These are phyloP conservation scores for Scheffersomyces coipomensis DNA, from an alignment of 805 yeast species.

Conservation along the genomic window DNA sequence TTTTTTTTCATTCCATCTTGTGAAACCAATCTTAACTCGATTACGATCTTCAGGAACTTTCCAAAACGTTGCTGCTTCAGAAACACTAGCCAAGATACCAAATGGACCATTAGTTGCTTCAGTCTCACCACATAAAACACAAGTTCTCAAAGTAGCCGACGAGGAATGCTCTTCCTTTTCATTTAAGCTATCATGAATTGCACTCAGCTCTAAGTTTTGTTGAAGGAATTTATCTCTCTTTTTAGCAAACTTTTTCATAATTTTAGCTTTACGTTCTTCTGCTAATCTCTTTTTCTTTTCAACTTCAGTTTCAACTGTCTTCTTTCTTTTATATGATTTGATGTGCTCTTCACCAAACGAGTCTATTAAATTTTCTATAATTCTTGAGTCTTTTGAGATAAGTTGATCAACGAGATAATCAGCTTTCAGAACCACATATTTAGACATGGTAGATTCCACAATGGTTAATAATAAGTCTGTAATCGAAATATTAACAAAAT, in stretches of 20 bases:
- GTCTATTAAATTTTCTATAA: conserved; percentile 50
- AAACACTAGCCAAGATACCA: conserved; percentile 56
- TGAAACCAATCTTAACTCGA: conserved; percentile 19
- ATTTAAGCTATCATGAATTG: conserved; percentile 5
- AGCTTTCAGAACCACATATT: conserved; percentile 51
- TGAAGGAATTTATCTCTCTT: conserved; percentile 46
- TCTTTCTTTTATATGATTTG: conserved; percentile 46
- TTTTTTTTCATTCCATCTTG: conserved; percentile 20
- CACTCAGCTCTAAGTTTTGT: conserved; percentile 27
- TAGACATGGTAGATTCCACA: conserved; percentile 49
- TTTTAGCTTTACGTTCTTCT: conserved; percentile 57
- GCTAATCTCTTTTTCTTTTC: conserved; percentile 60
- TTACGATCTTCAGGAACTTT: conserved; percentile 29
- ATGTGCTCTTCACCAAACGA: conserved; percentile 60
- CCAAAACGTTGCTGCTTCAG: conserved; percentile 50
- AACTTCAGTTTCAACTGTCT: conserved; percentile 49
- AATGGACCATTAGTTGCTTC: conserved; percentile 46
- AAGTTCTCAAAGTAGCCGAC: conserved; percentile 28
- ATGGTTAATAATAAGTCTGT: conserved; percentile 55
- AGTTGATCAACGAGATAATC: conserved; percentile 52
- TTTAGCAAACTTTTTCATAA: conserved; percentile 60
- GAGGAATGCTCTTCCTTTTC: conserved; percentile 10
- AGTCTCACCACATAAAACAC: conserved; percentile 61
- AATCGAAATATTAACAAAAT: conserved; percentile 54
- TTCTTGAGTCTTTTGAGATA: conserved; percentile 46